A percentile compares a stretch with the other conserved stretches of the same genome.
Conservation (phyloP, 768 basidiomycete species). For the Serendipita sp. region DNA sequence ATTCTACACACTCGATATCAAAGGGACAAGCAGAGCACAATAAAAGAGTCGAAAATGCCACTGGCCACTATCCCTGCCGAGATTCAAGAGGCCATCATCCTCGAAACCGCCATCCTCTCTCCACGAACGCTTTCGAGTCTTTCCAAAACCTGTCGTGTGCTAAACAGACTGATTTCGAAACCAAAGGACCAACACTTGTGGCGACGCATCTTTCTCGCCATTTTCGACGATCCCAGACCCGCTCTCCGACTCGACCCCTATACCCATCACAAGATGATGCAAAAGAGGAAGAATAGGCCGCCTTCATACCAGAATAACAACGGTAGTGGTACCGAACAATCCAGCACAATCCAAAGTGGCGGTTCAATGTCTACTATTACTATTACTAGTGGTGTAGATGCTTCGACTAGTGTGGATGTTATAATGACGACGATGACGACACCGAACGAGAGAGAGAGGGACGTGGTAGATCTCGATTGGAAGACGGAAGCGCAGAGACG, state of each 20-base stretch:
- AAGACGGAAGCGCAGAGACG: not conserved
- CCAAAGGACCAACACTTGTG: slow-evolving; percentile 44
- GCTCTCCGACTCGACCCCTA: not conserved
- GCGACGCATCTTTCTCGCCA: slow-evolving; percentile 44
- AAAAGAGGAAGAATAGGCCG: too few relatives aligned
- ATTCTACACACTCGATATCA: too few relatives aligned
- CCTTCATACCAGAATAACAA: too few relatives aligned
- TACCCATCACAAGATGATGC: not conserved
- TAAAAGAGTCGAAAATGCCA: not conserved
- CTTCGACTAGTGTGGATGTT: too few relatives aligned
- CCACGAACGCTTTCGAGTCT: slow-evolving; percentile 45
- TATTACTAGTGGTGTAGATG: too few relatives aligned
- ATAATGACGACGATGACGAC: too few relatives aligned
- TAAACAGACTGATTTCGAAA: slow-evolving; percentile 33
- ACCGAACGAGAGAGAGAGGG: not conserved
- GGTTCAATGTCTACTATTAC: too few relatives aligned
- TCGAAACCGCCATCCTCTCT: slow-evolving; percentile 25
- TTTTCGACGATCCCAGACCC: slow-evolving; percentile 52
- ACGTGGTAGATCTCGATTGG: not conserved
- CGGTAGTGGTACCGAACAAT: too few relatives aligned
- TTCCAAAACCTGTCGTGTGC: slow-evolving; percentile 35
- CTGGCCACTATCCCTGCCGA: slow-evolving; percentile 32
- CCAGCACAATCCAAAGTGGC: too few relatives aligned
- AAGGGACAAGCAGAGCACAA: too few relatives aligned
- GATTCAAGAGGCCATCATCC: slow-evolving; percentile 39